phyloP scores from a whole-genome alignment of 768 basidiomycete genomes.

The Pleurotus ostreatus region DNA sequence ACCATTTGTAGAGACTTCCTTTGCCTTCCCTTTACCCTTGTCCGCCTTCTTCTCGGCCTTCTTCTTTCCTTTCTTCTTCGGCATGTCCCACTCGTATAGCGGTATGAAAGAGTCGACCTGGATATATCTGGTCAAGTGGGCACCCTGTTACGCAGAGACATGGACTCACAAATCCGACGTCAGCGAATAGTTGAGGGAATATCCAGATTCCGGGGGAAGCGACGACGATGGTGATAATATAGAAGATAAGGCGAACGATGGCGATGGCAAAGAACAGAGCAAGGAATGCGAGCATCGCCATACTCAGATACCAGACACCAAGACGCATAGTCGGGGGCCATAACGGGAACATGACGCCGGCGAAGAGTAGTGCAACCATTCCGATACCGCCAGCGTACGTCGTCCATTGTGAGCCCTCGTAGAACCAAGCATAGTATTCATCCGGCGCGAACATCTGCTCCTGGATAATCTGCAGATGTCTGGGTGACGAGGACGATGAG shows the following conservation, averaged over 20 bases:
- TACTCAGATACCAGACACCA: slow-evolving; percentile 94
- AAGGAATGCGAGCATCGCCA: slow-evolving; percentile 82
- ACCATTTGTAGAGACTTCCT: slow-evolving; percentile 25
- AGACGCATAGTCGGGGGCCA: slow-evolving; percentile 93
- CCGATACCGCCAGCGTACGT: slow-evolving; percentile 86
- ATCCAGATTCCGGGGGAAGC: slow-evolving; percentile 96
- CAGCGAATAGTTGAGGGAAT: slow-evolving; percentile 96
- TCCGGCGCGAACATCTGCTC: slow-evolving; percentile 74
- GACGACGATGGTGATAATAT: slow-evolving; percentile 84
- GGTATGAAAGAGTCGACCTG: slow-evolving; percentile 98
- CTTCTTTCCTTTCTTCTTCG: slow-evolving; percentile 43
- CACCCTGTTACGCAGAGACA: neutral
- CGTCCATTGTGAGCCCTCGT: slow-evolving; percentile 90
- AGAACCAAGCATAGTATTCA: slow-evolving; percentile 95
- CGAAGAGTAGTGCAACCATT: slow-evolving; percentile 93
- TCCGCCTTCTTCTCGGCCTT: slow-evolving; percentile 22
- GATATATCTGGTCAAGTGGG: neutral
- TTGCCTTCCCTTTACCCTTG: slow-evolving; percentile 26
- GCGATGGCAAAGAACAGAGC: slow-evolving; percentile 89
- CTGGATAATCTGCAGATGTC: slow-evolving; percentile 72
- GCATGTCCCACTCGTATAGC: slow-evolving; percentile 93
- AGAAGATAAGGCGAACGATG: slow-evolving; percentile 88
- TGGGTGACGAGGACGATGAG: slow-evolving; percentile 73
- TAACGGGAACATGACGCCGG: slow-evolving; percentile 97
- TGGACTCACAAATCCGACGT: slow-evolving; percentile 91